Evolutionary conservation across 2,329 filamentous ascomycete genomes (phyloP).

Genomic region (Penicillium aurantiogriseum): DNA sequence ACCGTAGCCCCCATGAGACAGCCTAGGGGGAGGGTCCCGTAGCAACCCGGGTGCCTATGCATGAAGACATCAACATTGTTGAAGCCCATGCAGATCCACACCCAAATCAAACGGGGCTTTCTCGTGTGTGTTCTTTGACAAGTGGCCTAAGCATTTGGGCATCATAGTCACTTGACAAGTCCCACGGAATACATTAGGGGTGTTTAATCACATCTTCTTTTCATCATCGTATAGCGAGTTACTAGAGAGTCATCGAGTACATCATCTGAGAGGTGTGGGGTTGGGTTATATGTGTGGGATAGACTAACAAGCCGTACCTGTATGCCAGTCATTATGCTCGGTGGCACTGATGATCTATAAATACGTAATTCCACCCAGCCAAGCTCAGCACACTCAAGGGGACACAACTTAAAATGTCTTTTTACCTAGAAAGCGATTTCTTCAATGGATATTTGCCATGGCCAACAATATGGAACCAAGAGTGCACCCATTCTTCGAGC

Average conservation of each 20-base stretch:
- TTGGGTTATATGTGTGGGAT: too few species aligned
- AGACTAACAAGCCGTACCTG: too few species aligned
- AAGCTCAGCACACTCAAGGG: neutral
- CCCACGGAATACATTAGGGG: too few species aligned
- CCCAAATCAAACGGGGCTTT: neutral
- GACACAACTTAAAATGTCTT: too few species aligned
- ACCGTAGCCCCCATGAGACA: neutral
- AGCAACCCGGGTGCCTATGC: neutral
- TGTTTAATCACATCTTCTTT: neutral
- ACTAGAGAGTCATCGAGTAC: neutral
- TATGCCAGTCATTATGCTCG: neutral
- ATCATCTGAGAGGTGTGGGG: neutral
- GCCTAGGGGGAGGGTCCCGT: neutral
- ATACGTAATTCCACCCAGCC: slow-evolving; percentile 15
- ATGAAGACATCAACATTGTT: neutral
- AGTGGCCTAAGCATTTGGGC: too few species aligned
- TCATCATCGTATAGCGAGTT: neutral
- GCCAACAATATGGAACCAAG: slow-evolving; percentile 30
- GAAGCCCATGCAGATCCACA: neutral
- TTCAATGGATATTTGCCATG: neutral
- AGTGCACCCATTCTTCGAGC: slow-evolving; percentile 44
- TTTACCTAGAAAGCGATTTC: too few species aligned
- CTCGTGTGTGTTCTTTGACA: neutral
- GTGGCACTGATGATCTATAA: slow-evolving; percentile 10
- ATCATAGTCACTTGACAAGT: too few species aligned